A percentile compares a stretch with the other conserved stretches of the same genome.
phyloP scores from a whole-genome alignment of 129 eudicot genomes.

The Logfia minima region DNA sequence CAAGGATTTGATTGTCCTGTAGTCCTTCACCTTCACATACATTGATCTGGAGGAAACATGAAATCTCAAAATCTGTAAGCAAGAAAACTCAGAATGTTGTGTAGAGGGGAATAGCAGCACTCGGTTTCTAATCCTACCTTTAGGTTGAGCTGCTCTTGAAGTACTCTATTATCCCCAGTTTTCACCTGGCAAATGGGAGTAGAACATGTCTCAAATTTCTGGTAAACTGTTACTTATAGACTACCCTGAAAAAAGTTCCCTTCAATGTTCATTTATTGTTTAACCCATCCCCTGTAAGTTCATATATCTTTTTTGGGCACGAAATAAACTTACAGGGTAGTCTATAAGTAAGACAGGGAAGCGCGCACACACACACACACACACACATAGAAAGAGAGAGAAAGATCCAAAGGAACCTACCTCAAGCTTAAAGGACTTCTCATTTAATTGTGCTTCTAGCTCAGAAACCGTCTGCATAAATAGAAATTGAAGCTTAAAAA shows the following conservation, averaged over 20 bases:
- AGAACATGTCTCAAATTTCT: no score
- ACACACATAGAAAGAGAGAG: no score
- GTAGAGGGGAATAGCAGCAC: background rate
- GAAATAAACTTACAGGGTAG: background rate
- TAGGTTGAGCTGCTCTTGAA: conserved; percentile 88
- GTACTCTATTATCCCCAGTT: conserved; percentile 82
- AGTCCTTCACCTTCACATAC: conserved; percentile 80
- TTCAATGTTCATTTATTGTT: background rate
- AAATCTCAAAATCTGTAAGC: conserved; percentile 10
- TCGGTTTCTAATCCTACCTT: conserved; percentile 47
- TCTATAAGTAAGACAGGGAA: no score
- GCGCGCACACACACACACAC: background rate
- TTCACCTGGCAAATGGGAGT: conserved; percentile 57
- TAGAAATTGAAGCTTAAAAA: conserved; percentile 26
- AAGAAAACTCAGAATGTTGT: background rate
- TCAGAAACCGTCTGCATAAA: conserved; percentile 68
- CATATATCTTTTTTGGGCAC: background rate
- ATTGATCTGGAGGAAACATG: conserved; percentile 45
- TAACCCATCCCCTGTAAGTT: background rate
- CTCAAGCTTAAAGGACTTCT: conserved; percentile 97
- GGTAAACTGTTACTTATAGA: background rate
- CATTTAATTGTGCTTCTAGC: conserved; percentile 70
- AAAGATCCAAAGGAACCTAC: conserved; percentile 36
- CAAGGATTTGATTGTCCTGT: conserved; percentile 61
- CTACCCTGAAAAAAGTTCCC: background rate